Percentiles rank a stretch among this genome's conserved stretches.
Conservation (phyloP, 257 asterid species). For the Scutellaria barbata region DNA sequence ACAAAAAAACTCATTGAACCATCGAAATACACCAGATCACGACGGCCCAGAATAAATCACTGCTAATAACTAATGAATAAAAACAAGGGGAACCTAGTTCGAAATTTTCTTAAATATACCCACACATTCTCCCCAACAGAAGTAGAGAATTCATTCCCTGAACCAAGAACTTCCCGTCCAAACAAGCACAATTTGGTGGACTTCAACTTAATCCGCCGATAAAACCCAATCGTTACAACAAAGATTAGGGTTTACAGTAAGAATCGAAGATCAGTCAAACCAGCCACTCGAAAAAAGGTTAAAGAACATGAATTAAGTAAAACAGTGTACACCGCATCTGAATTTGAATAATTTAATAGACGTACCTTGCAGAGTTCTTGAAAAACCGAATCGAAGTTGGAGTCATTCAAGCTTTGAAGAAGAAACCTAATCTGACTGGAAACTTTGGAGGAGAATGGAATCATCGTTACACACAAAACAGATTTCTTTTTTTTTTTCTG, state of each 20-base stretch:
- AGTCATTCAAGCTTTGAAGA: constrained; percentile 69
- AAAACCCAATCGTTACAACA: constrained; percentile 6
- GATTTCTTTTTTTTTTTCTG: constrained; percentile 16
- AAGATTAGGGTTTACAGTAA: constrained; percentile 31
- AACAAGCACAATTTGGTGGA: background rate
- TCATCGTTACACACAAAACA: constrained; percentile 49
- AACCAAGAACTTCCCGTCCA: constrained; percentile 26
- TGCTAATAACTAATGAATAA: background rate
- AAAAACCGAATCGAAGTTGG: constrained; percentile 75
- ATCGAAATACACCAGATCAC: background rate
- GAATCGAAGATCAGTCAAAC: constrained; percentile 22
- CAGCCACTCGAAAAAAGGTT: background rate
- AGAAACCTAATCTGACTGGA: constrained; percentile 74
- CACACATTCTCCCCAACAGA: constrained; percentile 2
- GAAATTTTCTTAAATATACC: background rate
- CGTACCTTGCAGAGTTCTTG: constrained; percentile 75
- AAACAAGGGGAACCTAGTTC: background rate
- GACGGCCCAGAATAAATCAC: background rate
- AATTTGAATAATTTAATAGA: background rate
- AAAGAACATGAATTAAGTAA: background rate
- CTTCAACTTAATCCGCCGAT: background rate
- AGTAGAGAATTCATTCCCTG: background rate
- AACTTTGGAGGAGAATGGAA: constrained; percentile 61
- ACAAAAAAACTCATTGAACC: background rate
- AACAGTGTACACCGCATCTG: background rate